phyloP scores from a whole-genome alignment of 2,329 filamentous ascomycete species.

The Fusarium piperis region DNA sequence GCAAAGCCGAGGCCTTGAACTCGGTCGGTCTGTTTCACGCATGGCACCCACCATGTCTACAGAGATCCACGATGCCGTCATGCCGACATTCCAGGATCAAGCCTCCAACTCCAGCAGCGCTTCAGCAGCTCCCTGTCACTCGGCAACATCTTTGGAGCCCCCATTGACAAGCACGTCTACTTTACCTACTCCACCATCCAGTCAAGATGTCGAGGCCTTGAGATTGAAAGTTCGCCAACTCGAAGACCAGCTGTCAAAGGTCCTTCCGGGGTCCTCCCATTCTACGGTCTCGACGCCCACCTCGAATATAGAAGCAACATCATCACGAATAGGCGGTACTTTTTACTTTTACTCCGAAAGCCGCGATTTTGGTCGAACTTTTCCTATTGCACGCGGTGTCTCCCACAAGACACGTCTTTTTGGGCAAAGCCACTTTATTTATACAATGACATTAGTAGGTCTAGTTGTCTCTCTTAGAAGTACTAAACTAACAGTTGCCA shows the following conservation, averaged over 20 bases:
- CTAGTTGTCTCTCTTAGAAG: not conserved
- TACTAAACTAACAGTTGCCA: conserved; percentile 34
- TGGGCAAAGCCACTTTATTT: conserved; percentile 68
- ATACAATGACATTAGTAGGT: conserved; percentile 56
- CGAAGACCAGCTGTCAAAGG: conserved; percentile 17
- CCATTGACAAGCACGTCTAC: conserved; percentile 9
- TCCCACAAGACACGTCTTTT: conserved; percentile 66
- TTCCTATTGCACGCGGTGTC: conserved; percentile 53
- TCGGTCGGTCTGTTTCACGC: not conserved
- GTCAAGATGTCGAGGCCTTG: conserved; percentile 29
- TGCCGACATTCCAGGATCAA: not conserved
- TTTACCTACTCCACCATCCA: not conserved
- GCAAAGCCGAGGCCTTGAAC: not conserved
- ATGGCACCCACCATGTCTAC: not conserved
- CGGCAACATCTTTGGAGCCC: not conserved
- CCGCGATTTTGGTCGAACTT: conserved; percentile 41
- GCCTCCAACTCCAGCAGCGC: not conserved
- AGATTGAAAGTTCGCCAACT: conserved; percentile 21
- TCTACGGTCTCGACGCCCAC: not conserved
- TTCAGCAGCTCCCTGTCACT: not conserved
- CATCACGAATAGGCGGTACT: conserved; percentile 52
- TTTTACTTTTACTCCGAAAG: conserved; percentile 55
- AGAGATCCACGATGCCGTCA: rapidly evolving
- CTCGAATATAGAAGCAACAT: conserved; percentile 48
- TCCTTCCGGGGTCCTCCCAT: no score